A percentile compares a stretch with the other conserved stretches of the same genome.
phyloP scores from a whole-genome alignment of 768 basidiomycete genomes.

The Mrakia gelida region DNA sequence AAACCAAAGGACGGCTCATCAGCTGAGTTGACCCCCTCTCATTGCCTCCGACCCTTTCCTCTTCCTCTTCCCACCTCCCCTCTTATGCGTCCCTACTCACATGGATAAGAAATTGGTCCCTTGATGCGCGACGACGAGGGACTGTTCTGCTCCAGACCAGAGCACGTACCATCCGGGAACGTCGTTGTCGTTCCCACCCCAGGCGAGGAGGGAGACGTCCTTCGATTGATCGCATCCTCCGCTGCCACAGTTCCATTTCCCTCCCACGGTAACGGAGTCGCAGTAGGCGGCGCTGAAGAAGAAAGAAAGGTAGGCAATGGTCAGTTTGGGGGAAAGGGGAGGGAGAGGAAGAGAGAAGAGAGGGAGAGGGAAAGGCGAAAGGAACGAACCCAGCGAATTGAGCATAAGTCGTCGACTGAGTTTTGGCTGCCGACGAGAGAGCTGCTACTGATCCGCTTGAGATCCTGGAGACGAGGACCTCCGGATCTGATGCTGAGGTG shows the following conservation, averaged over 20 bases:
- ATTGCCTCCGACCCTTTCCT: too few relatives aligned
- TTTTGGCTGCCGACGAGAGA: neutral
- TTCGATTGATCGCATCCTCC: neutral
- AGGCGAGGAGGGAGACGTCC: neutral
- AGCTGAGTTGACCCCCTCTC: too few relatives aligned
- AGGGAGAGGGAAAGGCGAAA: neutral
- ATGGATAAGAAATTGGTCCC: conserved; percentile 5
- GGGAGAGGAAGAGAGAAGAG: neutral
- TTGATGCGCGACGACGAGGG: conserved; percentile 7
- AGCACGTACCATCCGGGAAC: neutral
- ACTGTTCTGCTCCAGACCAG: neutral
- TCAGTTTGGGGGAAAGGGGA: neutral
- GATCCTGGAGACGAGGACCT: neutral
- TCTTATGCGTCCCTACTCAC: neutral
- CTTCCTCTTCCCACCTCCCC: neutral
- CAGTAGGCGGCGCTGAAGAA: neutral
- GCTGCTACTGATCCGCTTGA: neutral
- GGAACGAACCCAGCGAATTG: neutral
- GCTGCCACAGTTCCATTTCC: neutral
- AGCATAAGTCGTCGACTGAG: neutral
- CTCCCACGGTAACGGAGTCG: neutral
- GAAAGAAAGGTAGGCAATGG: neutral
- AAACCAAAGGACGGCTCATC: neutral
- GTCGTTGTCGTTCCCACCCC: conserved; percentile 10
- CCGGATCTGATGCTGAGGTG: neutral